Base-by-base conservation (phyloP, 768 basidiomycete species). In the Neoboletus brunneissimus region DNA sequence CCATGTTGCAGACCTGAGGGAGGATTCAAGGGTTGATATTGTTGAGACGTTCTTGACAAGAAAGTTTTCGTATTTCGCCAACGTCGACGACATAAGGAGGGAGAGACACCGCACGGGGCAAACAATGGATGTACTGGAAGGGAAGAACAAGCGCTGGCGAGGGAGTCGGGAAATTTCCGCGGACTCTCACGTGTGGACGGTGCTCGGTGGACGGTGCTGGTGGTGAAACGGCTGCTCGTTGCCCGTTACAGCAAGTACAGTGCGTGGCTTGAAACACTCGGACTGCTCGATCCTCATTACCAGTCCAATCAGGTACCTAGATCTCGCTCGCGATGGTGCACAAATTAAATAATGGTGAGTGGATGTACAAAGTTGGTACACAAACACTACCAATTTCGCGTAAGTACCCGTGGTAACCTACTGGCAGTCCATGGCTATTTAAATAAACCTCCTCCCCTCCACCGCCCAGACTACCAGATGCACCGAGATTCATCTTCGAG, bases 1-100 rank as follows among this genome's bases (percentile, higher is more conserved):
- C 94, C 95, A 98, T 45, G 94, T 94, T 55, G 98, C 75, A 38
- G 93, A 94, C 61, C 93, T 80, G 60, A 98, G 73, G 27, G 89
- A 85, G 18, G 89, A 92, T 73, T 98, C 96, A 63, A 98, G 75
- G n/a, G 86, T 83, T 20, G 89, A 86, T 49, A 98, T 90, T 22
- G 90, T 86, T 2, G 87, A 85, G 23, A 90, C 85, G 74, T 98
- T 97, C 54, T 86, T 81, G 55, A 97, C 76, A 57, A 97, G 79
- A 66, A 94, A 90, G 27, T 81, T 73, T 68, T 95, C 93, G 73
- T 96, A 96, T 70, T 77, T 84, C 58, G 82, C 83, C 63, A 87
- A 65, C 40, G 82, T 77, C 48, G 81, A 79, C 61, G 86, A 77
- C 87, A 89, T 89, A 46, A 47, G 50, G 48, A 44, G 38, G 45